Evolutionary conservation across 139 green algal species (phyloP).

Genomic region (Chlamydomonas incerta): DNA sequence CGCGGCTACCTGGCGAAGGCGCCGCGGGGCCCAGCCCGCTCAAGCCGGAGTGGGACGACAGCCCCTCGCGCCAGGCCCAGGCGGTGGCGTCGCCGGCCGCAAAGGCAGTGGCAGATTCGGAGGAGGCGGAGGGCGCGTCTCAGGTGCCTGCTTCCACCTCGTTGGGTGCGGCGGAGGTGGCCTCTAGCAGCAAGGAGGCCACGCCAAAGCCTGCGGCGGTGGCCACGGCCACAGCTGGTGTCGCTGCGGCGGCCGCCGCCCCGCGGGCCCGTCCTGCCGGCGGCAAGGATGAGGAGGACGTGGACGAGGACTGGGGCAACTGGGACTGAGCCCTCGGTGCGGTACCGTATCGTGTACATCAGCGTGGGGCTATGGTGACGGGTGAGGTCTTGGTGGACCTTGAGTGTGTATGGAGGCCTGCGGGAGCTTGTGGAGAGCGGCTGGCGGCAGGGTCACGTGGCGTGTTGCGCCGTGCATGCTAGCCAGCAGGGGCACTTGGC

Average conservation of each 20-base stretch:
- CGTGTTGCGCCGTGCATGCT: too few relatives aligned
- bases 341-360: neutral
- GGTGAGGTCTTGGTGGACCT: too few relatives aligned
- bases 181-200: neutral
- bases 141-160: too few relatives aligned
- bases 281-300: slow-evolving; percentile 17
- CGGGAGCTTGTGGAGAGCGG: too few relatives aligned
- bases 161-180: neutral
- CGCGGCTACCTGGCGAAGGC: too few relatives aligned
- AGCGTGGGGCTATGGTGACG: neutral
- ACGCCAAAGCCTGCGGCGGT: neutral
- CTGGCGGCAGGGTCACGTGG: too few relatives aligned
- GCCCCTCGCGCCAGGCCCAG: too few relatives aligned
- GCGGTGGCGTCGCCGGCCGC: neutral
- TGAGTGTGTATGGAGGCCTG: too few relatives aligned
- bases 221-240: neutral
- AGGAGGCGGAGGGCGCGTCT: neutral
- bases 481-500: too few relatives aligned
- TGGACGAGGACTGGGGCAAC: slow-evolving; percentile 53
- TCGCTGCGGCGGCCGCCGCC: too few relatives aligned
- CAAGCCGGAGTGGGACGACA: too few relatives aligned
- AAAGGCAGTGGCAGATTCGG: neutral
- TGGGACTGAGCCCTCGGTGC: slow-evolving; percentile 15
- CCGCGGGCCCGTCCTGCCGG: neutral
- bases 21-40: too few relatives aligned